Conservation (phyloP, 345 rosid species). For the Melastoma malabathricum region DNA sequence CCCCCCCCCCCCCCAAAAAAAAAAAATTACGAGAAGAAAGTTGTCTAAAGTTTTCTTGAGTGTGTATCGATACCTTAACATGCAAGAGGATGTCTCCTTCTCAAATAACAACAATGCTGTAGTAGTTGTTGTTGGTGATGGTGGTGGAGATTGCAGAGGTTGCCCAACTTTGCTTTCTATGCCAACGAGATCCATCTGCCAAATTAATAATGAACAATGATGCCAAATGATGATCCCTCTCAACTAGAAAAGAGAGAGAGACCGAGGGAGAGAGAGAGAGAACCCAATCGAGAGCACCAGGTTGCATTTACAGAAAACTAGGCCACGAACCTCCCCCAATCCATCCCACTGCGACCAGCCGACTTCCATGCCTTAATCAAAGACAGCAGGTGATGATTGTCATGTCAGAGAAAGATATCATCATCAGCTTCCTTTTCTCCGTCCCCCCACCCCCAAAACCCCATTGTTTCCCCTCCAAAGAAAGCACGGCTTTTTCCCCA, state of each 20-base stretch:
- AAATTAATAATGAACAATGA: not conserved
- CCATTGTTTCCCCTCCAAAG: not conserved
- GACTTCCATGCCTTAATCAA: slow-evolving; percentile 44
- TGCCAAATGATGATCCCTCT: slow-evolving; percentile 1
- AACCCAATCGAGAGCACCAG: slow-evolving; percentile 4
- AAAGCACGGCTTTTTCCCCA: no score
- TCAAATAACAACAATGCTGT: no score
- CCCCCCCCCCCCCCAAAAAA: no score
- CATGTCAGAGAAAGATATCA: slow-evolving; percentile 26
- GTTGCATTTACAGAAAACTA: not conserved
- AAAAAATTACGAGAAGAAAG: no score
- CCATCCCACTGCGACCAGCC: slow-evolving; percentile 56
- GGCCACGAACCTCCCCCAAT: slow-evolving; percentile 12
- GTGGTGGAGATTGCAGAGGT: no score
- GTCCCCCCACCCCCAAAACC: not conserved
- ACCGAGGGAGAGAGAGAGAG: not conserved
- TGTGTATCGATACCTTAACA: no score
- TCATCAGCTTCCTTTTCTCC: slow-evolving; percentile 18
- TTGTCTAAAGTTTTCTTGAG: no score
- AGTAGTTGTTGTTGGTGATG: no score
- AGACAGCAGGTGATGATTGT: slow-evolving; percentile 34
- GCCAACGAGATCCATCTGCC: no score
- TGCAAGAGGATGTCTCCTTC: no score
- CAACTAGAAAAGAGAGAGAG: not conserved
- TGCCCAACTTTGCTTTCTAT: no score